Evolutionary conservation across 75 land plant genomes (phyloP), one percentile per base, ranked within the genome.

Genomic region (Selaginella moellendorffii): DNA sequence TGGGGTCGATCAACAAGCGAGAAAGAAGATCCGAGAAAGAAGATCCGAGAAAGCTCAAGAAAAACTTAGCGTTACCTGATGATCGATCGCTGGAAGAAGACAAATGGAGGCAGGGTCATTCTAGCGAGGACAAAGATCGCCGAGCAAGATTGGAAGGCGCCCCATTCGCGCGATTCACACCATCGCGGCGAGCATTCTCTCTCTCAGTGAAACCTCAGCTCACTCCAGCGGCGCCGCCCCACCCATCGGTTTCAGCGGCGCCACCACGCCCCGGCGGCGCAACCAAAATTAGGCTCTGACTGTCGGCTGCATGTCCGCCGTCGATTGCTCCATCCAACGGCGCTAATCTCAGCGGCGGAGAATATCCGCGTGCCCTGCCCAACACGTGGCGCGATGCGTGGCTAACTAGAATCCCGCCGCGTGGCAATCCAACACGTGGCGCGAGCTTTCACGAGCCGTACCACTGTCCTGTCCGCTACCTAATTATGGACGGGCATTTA

Each of bases 301-400:
- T 36, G 46, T 36, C 46, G 46, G 46, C 46, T 36, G 46, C 46
- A 36, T 14, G 14, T 5, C 46, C 46, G 46, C 46, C 46, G 46
- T 36, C 46, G 46, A 36, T 36, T 36, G 46, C 46, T 36, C 46
- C 46, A 36, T 36, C 46, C 46, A 36, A 36, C 46, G 46, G 46
- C 46, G 5, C 46, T 36, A 5, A 36, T 36, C 46, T 5, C 46
- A 14, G 10, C 46, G 46, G 5, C 14, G 46, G 14, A 36, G 46
- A 36, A 36, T 36, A 36, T 36, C 14, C 46, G 14, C 46, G n/a
- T n/a, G n/a, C n/a, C n/a, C n/a, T n/a, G n/a, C n/a, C n/a, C n/a
- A n/a, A n/a, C n/a, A n/a, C n/a, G n/a, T n/a, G n/a, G n/a, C n/a
- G n/a, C n/a, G n/a, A n/a, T n/a, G n/a, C n/a, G n/a, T n/a, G n/a